These are phyloP conservation scores for Kwoniella europaea DNA, from an alignment of 768 basidiomycete genomes.

Conservation along the genomic window DNA sequence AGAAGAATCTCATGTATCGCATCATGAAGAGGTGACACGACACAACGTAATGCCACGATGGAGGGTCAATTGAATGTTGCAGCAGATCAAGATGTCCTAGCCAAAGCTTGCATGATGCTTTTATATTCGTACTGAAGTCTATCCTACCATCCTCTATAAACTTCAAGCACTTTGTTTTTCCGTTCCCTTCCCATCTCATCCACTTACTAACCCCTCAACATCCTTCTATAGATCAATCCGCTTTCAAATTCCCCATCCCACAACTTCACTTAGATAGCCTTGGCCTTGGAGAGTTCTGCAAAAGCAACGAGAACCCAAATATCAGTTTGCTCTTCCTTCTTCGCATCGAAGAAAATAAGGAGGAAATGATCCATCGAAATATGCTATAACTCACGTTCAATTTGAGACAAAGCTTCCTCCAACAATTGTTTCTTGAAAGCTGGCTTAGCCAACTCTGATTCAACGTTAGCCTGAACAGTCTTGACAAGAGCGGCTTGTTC, in stretches of 20 bases:
- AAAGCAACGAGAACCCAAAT: neutral
- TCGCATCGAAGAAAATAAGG: too few species aligned
- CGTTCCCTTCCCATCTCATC: constrained; percentile 1
- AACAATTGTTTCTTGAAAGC: constrained; percentile 80
- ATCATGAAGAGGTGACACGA: too few species aligned
- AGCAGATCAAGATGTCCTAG: neutral
- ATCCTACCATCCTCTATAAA: constrained; percentile 13
- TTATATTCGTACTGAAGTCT: constrained; percentile 27
- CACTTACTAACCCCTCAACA: neutral
- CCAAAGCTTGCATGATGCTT: constrained; percentile 17
- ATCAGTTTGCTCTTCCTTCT: too few species aligned
- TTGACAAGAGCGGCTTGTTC: constrained; percentile 92
- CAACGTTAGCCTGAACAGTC: constrained; percentile 63
- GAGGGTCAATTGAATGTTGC: too few species aligned
- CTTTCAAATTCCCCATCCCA: neutral
- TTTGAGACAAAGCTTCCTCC: constrained; percentile 87
- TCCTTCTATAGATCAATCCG: neutral
- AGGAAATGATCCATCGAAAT: too few species aligned
- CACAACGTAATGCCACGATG: too few species aligned
- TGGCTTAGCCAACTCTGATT: constrained; percentile 64
- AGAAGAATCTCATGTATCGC: neutral
- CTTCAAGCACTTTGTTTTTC: constrained; percentile 11
- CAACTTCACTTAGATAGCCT: constrained; percentile 71
- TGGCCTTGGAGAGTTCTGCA: constrained; percentile 85
- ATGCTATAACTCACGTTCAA: constrained; percentile 77